phyloP scores from a whole-genome alignment of 1,284 basidiomycete species.

The Mycosarcoma mackinlayi region DNA sequence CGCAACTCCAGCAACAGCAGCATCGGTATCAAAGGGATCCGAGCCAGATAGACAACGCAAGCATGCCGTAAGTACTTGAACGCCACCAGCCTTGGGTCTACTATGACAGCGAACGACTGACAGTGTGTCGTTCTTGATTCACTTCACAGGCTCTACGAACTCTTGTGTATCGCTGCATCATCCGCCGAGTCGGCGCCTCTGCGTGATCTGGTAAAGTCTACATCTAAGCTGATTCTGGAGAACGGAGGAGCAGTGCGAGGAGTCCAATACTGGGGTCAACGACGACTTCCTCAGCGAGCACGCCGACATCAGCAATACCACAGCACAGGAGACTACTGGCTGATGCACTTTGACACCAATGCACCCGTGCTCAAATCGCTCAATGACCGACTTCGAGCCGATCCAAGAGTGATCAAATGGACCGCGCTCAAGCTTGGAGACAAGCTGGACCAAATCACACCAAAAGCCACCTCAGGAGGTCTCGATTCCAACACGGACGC shows the following conservation, averaged over 20 bases:
- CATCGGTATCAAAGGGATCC: no score
- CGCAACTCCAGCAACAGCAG: neutral
- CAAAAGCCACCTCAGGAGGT: constrained; percentile 55
- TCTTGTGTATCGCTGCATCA: constrained; percentile 65
- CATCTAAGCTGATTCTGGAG: constrained; percentile 79
- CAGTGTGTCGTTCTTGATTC: neutral
- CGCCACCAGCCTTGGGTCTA: neutral
- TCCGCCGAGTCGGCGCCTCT: constrained; percentile 72
- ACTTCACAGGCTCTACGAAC: constrained; percentile 64
- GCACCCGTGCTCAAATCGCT: constrained; percentile 77
- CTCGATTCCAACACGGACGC: constrained; percentile 33
- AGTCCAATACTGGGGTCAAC: constrained; percentile 80
- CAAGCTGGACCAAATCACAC: constrained; percentile 70
- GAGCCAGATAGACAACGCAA: neutral
- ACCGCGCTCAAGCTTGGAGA: constrained; percentile 83
- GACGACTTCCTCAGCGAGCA: constrained; percentile 81
- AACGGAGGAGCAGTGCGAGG: constrained; percentile 82
- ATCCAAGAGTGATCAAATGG: constrained; percentile 84
- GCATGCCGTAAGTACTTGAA: constrained; percentile 42
- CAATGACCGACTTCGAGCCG: constrained; percentile 77
- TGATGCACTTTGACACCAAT: constrained; percentile 86
- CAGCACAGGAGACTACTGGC: constrained; percentile 84
- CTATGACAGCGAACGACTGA: neutral
- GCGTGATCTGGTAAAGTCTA: constrained; percentile 79
- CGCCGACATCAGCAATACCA: constrained; percentile 76